Evolutionary conservation across 306 rosid species (phyloP).

Genomic region (Hippophae tibetana): DNA sequence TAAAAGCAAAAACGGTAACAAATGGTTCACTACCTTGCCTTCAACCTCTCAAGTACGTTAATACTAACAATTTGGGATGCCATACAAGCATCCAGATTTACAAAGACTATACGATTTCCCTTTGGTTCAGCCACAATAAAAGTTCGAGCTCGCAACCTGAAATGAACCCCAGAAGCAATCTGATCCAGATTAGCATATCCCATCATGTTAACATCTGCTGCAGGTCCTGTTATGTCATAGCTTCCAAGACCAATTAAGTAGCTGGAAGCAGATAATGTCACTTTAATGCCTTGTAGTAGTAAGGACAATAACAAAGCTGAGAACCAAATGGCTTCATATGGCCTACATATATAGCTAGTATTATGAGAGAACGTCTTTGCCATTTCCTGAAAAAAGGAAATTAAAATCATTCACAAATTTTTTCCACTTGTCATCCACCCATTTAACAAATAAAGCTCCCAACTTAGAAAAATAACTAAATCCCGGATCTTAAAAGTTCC

Average conservation of each 20-base stretch:
- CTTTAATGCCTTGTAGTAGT: not conserved
- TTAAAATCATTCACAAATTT: not conserved
- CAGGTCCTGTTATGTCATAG: conserved; percentile 70
- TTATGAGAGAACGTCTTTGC: not conserved
- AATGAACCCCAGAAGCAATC: conserved; percentile 53
- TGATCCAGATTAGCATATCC: conserved; percentile 52
- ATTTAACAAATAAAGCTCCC: not conserved
- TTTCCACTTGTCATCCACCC: not conserved
- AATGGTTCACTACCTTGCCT: conserved; percentile 39
- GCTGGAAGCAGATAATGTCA: conserved; percentile 21
- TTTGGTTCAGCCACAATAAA: conserved; percentile 44
- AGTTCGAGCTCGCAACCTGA: conserved; percentile 48
- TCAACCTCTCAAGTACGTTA: conserved; percentile 52
- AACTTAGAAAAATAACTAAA: not conserved
- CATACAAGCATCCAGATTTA: conserved; percentile 72
- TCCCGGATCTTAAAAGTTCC: not conserved
- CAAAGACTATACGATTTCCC: conserved; percentile 51
- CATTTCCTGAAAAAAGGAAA: conserved; percentile 6
- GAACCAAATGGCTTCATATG: not conserved
- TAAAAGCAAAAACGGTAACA: not conserved
- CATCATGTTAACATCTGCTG: conserved; percentile 75
- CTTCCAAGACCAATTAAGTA: conserved; percentile 64
- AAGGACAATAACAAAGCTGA: not conserved
- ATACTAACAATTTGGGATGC: conserved; percentile 51
- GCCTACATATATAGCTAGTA: not conserved